Conservation (phyloP, 495 filamentous ascomycete species). For the Glutinoglossum americanum region DNA sequence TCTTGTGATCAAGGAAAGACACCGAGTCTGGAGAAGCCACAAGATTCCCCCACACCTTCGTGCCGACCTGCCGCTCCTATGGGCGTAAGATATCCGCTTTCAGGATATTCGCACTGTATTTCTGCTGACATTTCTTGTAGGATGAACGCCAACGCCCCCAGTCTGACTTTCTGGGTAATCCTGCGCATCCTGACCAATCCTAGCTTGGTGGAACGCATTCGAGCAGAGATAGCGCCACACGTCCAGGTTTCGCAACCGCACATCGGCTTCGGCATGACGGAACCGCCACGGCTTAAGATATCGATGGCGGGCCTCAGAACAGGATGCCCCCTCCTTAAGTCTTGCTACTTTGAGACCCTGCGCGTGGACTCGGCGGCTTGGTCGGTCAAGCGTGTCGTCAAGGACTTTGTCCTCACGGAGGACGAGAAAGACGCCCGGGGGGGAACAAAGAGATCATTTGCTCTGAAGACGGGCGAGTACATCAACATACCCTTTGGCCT, state of each 20-base stretch:
- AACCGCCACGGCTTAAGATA: constrained; percentile 28
- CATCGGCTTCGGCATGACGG: constrained; percentile 30
- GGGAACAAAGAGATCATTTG: constrained; percentile 19
- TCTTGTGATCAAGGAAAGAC: constrained; percentile 23
- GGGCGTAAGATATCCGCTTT: neutral
- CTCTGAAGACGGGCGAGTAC: constrained; percentile 27
- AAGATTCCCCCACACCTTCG: neutral
- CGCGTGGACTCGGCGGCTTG: constrained; percentile 28
- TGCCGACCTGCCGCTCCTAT: neutral
- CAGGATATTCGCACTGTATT: too few species aligned
- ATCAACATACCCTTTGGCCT: constrained; percentile 27
- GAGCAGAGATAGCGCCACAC: constrained; percentile 28
- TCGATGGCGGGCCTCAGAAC: constrained; percentile 22
- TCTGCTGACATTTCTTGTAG: constrained; percentile 26
- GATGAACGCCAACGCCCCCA: constrained; percentile 27
- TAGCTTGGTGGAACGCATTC: constrained; percentile 23
- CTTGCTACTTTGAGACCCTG: constrained; percentile 31
- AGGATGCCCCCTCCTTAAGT: constrained; percentile 29
- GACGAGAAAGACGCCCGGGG: constrained; percentile 20
- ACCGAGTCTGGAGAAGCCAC: constrained; percentile 6
- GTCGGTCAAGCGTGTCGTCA: constrained; percentile 21
- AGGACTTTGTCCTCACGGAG: constrained; percentile 24
- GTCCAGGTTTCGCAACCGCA: constrained; percentile 23
- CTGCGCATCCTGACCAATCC: constrained; percentile 28
- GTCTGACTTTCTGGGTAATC: constrained; percentile 34